phyloP scores from a whole-genome alignment of 305 asterid genomes.

The Solanum hybrid region DNA sequence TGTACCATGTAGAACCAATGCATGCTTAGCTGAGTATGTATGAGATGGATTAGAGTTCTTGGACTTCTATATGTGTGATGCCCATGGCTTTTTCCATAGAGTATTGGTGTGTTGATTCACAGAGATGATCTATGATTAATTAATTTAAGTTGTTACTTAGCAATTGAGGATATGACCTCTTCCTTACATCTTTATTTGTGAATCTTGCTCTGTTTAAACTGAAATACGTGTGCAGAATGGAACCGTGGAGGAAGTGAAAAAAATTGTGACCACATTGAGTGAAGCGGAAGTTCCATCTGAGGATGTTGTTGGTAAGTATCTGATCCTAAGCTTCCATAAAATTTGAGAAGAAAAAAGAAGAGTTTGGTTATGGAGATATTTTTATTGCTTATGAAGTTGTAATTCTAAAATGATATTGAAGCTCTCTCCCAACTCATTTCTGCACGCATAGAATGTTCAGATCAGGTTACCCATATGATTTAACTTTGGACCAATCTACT shows the following conservation, averaged over 20 bases:
- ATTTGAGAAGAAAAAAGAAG: neutral
- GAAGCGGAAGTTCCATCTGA: slow-evolving; percentile 33
- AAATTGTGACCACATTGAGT: slow-evolving; percentile 23
- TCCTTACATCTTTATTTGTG: neutral
- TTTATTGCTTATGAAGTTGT: neutral
- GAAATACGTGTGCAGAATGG: slow-evolving; percentile 17
- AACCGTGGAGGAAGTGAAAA: slow-evolving; percentile 29
- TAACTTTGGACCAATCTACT: neutral
- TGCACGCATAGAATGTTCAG: neutral
- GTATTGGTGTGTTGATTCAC: neutral
- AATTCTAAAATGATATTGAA: neutral
- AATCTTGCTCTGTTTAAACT: neutral
- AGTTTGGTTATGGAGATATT: neutral
- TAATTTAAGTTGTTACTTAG: neutral
- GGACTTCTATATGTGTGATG: neutral
- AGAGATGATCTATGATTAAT: neutral
- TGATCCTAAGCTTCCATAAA: neutral
- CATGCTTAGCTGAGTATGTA: neutral
- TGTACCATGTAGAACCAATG: neutral
- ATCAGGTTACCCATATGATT: neutral
- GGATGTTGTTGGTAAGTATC: slow-evolving; percentile 29
- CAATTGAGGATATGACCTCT: neutral
- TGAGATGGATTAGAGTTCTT: neutral
- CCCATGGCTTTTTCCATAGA: neutral
- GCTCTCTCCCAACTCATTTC: neutral